Percentiles rank a stretch among this genome's conserved stretches.
These are phyloP conservation scores for Jackrogersella minutella DNA, from an alignment of 495 filamentous ascomycete genomes.

Conservation along the genomic window DNA sequence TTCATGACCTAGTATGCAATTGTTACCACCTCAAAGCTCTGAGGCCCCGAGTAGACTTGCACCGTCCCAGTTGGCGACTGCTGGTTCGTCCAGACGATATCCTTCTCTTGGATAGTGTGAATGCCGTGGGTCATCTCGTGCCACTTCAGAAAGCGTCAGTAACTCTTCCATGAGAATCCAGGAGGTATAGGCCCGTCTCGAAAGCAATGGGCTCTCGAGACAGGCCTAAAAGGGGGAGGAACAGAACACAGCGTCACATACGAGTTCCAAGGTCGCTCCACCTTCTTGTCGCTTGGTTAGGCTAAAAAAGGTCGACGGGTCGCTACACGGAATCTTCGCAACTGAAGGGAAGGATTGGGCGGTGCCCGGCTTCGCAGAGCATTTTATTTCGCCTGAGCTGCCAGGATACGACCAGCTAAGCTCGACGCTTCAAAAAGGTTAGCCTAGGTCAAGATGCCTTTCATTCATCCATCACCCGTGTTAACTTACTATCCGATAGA, in stretches of 20 bases:
- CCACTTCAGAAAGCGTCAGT: constrained; percentile 4
- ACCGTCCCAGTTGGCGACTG: constrained; percentile 31
- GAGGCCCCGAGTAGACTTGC: constrained; percentile 46
- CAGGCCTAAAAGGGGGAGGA: background rate
- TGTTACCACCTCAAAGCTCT: too few relatives aligned
- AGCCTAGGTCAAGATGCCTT: background rate
- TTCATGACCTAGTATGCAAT: too few relatives aligned
- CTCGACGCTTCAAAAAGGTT: constrained; percentile 16
- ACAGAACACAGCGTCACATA: background rate
- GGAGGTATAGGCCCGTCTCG: too few relatives aligned
- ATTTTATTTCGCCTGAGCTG: constrained; percentile 7
- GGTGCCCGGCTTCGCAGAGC: constrained; percentile 11
- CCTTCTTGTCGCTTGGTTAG: constrained; percentile 14
- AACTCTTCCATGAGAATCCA: background rate
- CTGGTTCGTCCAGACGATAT: constrained; percentile 26
- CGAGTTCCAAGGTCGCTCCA: constrained; percentile 18
- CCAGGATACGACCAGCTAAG: constrained; percentile 23
- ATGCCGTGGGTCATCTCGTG: constrained; percentile 5
- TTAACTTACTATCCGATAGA: constrained; percentile 28
- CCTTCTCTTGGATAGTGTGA: constrained; percentile 15
- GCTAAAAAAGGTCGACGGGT: constrained; percentile 25
- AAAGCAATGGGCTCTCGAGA: background rate
- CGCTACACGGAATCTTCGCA: constrained; percentile 21
- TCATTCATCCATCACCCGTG: background rate
- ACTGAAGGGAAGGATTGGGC: constrained; percentile 25